Evolutionary conservation across 768 basidiomycete species (phyloP), one percentile per base, ranked within the genome.

Genomic region (Pleurotus ostreatus): DNA sequence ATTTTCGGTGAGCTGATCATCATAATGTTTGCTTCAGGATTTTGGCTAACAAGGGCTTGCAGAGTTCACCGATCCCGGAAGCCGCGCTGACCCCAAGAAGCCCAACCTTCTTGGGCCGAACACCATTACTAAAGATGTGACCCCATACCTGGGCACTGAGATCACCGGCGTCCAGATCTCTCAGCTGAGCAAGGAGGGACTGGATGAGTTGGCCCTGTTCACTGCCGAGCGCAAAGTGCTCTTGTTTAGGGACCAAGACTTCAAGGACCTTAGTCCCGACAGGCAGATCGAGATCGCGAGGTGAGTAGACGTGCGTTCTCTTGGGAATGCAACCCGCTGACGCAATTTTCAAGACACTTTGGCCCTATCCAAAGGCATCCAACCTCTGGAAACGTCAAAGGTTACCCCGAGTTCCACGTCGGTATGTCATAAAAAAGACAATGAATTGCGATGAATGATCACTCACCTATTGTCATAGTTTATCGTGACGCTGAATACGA

Each of bases 221-320:
- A 70, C 78, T 38, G 82, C 79, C 1, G 77, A 83, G 66, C 64
- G 80, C 44, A 82, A 81, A 65, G 72, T 83, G 34, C 63, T 84
- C 8, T 48, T 82, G 5, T 82, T 83, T 74, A 76, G 82, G 16
- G 76, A 84, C 66, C 83, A 84, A 60, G 78, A 84, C 65, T 83
- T 84, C 70, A 83, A 82, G 68, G 81, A 82, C 58, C 58, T 83
- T n/a, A 68, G 70, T 1, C 71, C 78, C 6, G 80, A 83, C 41
- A 65, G 71, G 55, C 82, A 82, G 59, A 77, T 82, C 57, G 81
- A 78, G 61, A 74, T 82, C 37, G 77, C 78, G 6, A 72, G 66
- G 78, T 76, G 23, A 30, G 45, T 43, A 25, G n/a, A 12, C 23
- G 15, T 13, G 2, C 11, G 12, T 38, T 25, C n/a, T 12, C 5